Evolutionary conservation across 2,329 filamentous ascomycete genomes (phyloP), one percentile per base, ranked within the genome.

Genomic region (Hypomyces rosellus): DNA sequence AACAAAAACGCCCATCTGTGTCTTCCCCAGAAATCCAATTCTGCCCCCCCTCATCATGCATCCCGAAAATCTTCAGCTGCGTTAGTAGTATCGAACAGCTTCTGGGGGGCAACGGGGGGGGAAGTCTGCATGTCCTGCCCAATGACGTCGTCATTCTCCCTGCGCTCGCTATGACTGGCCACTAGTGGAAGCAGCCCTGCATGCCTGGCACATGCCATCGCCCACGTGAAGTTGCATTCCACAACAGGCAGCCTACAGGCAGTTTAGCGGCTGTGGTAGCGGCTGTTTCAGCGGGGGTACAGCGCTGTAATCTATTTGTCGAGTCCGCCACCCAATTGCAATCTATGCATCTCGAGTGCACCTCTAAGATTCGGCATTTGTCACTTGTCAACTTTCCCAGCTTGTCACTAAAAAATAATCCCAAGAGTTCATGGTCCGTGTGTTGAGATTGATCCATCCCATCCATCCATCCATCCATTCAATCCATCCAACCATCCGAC

Each of bases 151-250:
- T 38, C 14, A 16, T n/a, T 38, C 7, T 7, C 16, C 15, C 20
- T 42, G 12, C 16, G 4, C 36, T 38, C 14, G 14, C 9, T n/a
- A 38, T 38, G 14, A 38, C 36, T 38, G 36, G 36, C 16, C 13
- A 16, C 36, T 42, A 22, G 39, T 20, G 18, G 16, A 9, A 20
- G 13, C 41, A 43, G 41, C 20, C 22, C 20, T 43, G 41, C 22
- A 43, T 30, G 20, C 41, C 41, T 43, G 41, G 25, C 46, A 49
- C 46, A 49, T 15, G 46, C 46, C 40, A 42, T 34, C 30, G 25
- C 43, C n/a, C 43, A 45, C 43, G 43, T 45, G 43, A 45, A 45
- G 43, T 16, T 30, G 13, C 18, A 44, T 30, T 20, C 15, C 18
- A 42, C 15, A 14, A 6, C 12, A 15, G 20, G 18, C 39, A 30